phyloP scores from a whole-genome alignment of 306 rosid genomes.

The Cucurbita moschata region DNA sequence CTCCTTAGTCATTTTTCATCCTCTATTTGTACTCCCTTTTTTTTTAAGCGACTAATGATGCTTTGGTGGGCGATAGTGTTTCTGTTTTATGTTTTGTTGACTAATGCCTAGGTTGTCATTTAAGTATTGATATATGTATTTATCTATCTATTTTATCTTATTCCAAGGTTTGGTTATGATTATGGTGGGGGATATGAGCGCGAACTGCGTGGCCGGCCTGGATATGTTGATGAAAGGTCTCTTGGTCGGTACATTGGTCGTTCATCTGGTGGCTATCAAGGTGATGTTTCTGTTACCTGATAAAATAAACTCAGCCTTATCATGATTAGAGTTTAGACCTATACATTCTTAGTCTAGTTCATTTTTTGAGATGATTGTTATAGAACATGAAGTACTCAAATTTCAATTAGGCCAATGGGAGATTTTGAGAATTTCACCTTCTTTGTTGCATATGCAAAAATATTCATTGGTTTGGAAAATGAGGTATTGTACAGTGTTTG shows the following conservation, averaged over 20 bases:
- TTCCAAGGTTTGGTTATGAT: slow-evolving; percentile 63
- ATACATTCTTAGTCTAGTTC: background rate
- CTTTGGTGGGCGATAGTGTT: background rate
- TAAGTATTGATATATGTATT: background rate
- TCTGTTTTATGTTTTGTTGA: too few relatives aligned
- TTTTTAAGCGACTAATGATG: background rate
- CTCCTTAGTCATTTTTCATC: background rate
- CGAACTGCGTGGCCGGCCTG: slow-evolving; percentile 65
- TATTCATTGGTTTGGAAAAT: background rate
- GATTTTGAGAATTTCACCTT: background rate
- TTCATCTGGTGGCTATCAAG: slow-evolving; percentile 47
- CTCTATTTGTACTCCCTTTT: background rate
- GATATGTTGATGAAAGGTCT: slow-evolving; percentile 61
- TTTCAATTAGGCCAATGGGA: background rate
- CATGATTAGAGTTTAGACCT: background rate
- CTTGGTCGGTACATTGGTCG: slow-evolving; percentile 73
- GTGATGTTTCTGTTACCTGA: slow-evolving; percentile 42
- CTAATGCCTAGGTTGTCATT: background rate
- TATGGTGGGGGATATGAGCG: slow-evolving; percentile 72
- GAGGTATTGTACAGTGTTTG: background rate
- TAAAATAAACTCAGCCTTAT: background rate
- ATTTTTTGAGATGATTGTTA: background rate
- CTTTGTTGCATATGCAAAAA: background rate
- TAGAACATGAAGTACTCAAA: background rate
- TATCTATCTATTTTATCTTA: background rate